Evolutionary conservation across 2,329 filamentous ascomycete genomes (phyloP), one percentile per base, ranked within the genome.

Genomic region (Pyrenochaeta sp.): DNA sequence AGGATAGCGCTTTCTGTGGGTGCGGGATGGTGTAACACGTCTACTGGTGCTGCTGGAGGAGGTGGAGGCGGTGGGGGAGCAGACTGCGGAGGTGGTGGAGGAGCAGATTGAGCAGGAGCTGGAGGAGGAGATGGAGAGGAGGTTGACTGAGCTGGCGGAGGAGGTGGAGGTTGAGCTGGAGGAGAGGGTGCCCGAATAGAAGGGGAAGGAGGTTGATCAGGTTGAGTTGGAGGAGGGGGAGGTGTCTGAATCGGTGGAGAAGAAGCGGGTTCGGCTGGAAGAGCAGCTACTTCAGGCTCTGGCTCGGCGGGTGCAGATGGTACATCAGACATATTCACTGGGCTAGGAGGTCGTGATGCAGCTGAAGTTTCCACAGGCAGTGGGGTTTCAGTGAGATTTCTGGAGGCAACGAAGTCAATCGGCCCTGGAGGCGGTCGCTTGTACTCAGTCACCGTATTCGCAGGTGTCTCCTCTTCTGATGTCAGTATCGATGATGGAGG

Each of bases 351-450:
- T 36, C 59, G 62, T 43, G 66, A 66, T 27, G 59, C 49, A 28
- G 61, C 61, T 36, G 66, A 51, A 49, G 58, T 65, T 42, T 70
- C 68, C 2, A 67, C 54, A 49, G 69, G 66, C 49, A 63, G 58
- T 12, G 62, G 61, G 45, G 65, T 59, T 22, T 66, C 68, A 43
- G 68, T 65, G 28, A 69, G 55, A 51, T 72, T 64, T 40, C 68
- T 62, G 13, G 71, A 69, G 19, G 69, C 67, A 10, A 61, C 62
- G 44, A 69, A 72, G 28, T 72, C 66, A 36, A 71, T 68, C 27
- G 68, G 68, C 9, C 67, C 72, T 9, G 72, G 69, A 24, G 69
- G 62, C 37, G 72, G 72, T 15, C 72, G 71, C 42, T 61, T 62
- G 37, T 74, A 76, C n/a, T 59, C 58, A 30, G 61, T 56, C 36